Evolutionary conservation across 1,284 basidiomycete species (phyloP), one percentile per base, ranked within the genome.

Genomic region (Anthracocystis setariae): DNA sequence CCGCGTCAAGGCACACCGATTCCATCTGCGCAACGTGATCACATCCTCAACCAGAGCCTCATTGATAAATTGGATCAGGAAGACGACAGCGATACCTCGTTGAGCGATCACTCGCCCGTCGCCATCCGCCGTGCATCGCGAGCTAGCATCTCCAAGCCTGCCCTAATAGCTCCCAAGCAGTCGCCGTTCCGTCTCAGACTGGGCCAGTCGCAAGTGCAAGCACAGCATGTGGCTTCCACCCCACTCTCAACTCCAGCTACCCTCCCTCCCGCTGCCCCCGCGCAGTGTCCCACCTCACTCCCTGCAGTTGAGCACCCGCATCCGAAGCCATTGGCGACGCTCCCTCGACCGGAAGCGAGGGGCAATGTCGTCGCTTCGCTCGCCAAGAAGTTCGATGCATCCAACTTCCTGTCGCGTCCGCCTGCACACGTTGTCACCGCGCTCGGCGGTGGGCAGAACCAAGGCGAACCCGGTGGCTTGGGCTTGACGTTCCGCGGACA

Each of bases 371-470:
- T 72, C 3, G 69, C 69, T 2, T 72, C 69, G 24, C 55, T 66
- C 7, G 69, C 69, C 4, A 72, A 58, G 52, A 62, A 63, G 32
- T 72, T 72, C 18, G 69, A 67, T 23, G 62, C 62, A 1, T 53
- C 46, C 15, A 51, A 57, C 44, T 66, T 65, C 21, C 51, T 62
- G 8, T 29, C 60, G 3, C 52, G 60, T 5, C 61, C 60, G 1
- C 69, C 59, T n/a, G n/a, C 62, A 5, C 58, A 66, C 35, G 24
- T 53, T 18, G 33, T 17, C 8, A n/a, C 65, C 7, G 58, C 46
- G 2, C 17, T 58, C 47, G 24, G 63, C 4, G 40, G 54, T n/a
- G n/a, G n/a, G n/a, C n/a, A n/a, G n/a, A n/a, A n/a, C 8, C 43
- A 43, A 17, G 18, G 17, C 8, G 7, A 29, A 12, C 29, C 29